Base-by-base conservation (phyloP, 2,329 filamentous ascomycete species). In the Xylaria sp. region DNA sequence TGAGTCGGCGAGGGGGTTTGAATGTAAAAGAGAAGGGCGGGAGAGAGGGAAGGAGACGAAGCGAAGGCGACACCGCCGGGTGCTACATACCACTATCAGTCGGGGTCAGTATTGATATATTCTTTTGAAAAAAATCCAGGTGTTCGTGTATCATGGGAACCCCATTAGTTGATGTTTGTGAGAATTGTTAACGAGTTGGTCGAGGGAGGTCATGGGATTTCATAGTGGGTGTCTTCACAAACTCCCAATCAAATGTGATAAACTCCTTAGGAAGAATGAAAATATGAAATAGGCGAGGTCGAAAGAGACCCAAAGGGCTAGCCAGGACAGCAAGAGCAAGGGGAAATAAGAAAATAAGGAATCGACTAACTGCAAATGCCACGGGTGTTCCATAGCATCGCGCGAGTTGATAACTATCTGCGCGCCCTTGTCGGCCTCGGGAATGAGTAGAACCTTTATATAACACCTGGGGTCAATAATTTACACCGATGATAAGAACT, bases 331-430 rank as follows among this genome's bases (percentile, higher is more conserved):
- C 10, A 48, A 36, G 28, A 18, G 5, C 9, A 20, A 46, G 43
- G 39, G 52, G 20, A 8, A 4, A 5, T 25, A 8, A 3, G 9
- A 23, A 7, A 50, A 60, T 28, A 45, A 28, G 12, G n/a, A 48
- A 3, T 20, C 10, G 28, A 68, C 75, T 65, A 58, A 80, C 76
- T 81, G 79, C 65, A 81, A 69, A 61, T 81, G 79, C 74, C 79
- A 81, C 1, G 80, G 80, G 63, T 81, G 79, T 67, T 80, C 78
- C 80, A 81, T 81, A 43, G 73, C 77, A 68, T 81, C 79, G 23
- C 71, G 70, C 20, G 78, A 79, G 68, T 80, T 81, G 59, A 81
- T 78, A 32, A 78, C 79, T 34, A 81, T 73, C 70, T 81, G 78
- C 0, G 76, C 78, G 0, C 76, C 76, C 48, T 72, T 70, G 65